Conservation (phyloP, 345 rosid genomes). For the Eucalyptus microcorys region DNA sequence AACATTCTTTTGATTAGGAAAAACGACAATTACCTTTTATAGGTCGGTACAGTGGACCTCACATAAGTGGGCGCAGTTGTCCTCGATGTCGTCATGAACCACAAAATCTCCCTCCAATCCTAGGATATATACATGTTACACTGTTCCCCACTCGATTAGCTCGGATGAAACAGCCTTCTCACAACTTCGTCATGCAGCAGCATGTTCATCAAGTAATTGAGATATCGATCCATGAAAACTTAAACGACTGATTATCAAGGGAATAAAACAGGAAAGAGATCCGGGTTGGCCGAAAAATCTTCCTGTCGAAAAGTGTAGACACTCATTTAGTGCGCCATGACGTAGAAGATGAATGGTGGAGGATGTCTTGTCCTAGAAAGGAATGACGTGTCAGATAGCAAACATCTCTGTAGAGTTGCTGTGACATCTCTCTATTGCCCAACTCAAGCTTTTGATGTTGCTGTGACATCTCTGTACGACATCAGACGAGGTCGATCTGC, state of each 20-base stretch:
- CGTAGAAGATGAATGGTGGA: neutral
- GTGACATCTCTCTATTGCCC: neutral
- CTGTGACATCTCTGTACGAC: neutral
- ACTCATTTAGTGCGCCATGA: neutral
- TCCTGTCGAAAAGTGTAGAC: neutral
- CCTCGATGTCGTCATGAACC: neutral
- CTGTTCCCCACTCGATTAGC: rapidly evolving
- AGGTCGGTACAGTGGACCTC: neutral
- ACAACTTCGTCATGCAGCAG: neutral
- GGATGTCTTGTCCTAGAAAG: neutral
- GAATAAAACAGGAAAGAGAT: neutral
- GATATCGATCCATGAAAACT: neutral
- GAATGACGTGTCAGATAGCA: neutral
- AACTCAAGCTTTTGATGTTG: neutral
- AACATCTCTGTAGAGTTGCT: neutral
- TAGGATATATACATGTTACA: neutral
- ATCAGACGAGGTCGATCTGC: neutral
- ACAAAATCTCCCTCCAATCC: neutral
- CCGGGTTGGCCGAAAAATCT: neutral
- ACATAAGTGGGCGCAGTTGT: neutral
- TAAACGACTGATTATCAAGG: neutral
- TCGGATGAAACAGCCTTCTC: neutral
- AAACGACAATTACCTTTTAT: neutral
- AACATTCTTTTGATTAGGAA: neutral
- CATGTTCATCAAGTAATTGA: neutral